Evolutionary conservation across 805 yeast species (phyloP), one percentile per base, ranked within the genome.

Genomic region (Kregervanrija delftensis): DNA sequence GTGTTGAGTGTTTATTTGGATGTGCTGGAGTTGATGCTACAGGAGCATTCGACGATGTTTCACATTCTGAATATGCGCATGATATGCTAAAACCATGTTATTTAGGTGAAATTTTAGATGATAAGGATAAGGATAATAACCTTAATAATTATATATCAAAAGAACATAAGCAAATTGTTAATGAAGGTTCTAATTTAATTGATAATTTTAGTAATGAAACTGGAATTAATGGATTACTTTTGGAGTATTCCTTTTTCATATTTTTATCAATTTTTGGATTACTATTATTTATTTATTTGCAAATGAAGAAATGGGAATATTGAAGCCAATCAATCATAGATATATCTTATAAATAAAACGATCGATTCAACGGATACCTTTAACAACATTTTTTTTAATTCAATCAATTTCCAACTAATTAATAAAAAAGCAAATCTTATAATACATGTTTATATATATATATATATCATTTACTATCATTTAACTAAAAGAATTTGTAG

Each of bases 11-110:
- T 31, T 70, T 87, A 46, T 65, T 77, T 41, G 95, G 86, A 54
- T 74, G 79, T 59, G 95, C 85, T 31, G 96, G 96, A 37, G 73
- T 74, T 48, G 96, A 88, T 61, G 90, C 89, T 43, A 79, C 86
- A 11, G 67, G 61, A 40, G 76, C 81, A 17, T 81, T 80, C 52
- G 81, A 77, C 34, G 97, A 91, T 57, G 70, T 69, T 15, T 67
- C 68, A 3, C 96, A 91, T 63, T 81, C 93, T 4, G 91, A 86
- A 49, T 69, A 83, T 39, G 95, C 97, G 1, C 84, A 86, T 62
- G 93, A 86, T 42, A 83, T 90, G 75, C 68, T 91, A 50, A 86
- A 83, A 49, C 96, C 90, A 38, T 81, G 74, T 46, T 83, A 80
- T 65, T 64, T 87, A 49, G 96, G 95, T 0, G 78, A 78, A 15